Evolutionary conservation across 1,284 basidiomycete genomes (phyloP), one percentile per base, ranked within the genome.

Genomic region (Microbotryum violaceum): DNA sequence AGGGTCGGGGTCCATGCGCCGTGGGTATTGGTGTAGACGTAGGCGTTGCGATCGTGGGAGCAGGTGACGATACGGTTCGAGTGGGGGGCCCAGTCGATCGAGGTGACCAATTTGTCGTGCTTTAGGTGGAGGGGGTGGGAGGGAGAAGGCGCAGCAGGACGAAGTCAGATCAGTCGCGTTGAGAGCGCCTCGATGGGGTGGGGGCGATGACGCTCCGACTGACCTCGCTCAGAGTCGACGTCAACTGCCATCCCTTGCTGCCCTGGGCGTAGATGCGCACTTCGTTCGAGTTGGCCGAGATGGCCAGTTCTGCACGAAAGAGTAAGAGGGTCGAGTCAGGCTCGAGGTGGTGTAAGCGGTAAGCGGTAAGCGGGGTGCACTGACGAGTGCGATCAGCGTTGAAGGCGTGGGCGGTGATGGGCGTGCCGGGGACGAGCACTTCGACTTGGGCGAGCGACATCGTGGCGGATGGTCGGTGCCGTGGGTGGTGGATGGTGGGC

Each of bases 31-130:
- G 89, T 86, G 96, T 96, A 99, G 33, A 99, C 96, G 74, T 99
- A 99, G 16, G 96, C 96, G 75, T 99, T 99, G 55, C 96, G 82
- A 75, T 99, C 96, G 77, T 99, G 94, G 29, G 94, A 93, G 71
- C 92, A 91, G 14, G 94, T 97, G 42, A 99, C 96, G 77, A 99
- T 93, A 31, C 91, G 87, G 78, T 99, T 97, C 55, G 93, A 89
- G 70, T 84, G 83, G 10, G 92, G 91, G 4, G 94, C 96, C 96
- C 96, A 99, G 77, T 97, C 94, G 76, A 99, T 96, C 62, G 91
- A 92, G 2, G 94, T 98, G 77, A 99, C 89, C 67, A 88, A 80
- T 79, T 98, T 98, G 81, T 99, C 96, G 78, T 99, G 96, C 91
- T 97, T 71, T 45, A 12, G 23, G 21, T 4, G 2, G 37, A 16